Evolutionary conservation across 2,329 filamentous ascomycete species (phyloP).

Genomic region (Alternaria triticina): DNA sequence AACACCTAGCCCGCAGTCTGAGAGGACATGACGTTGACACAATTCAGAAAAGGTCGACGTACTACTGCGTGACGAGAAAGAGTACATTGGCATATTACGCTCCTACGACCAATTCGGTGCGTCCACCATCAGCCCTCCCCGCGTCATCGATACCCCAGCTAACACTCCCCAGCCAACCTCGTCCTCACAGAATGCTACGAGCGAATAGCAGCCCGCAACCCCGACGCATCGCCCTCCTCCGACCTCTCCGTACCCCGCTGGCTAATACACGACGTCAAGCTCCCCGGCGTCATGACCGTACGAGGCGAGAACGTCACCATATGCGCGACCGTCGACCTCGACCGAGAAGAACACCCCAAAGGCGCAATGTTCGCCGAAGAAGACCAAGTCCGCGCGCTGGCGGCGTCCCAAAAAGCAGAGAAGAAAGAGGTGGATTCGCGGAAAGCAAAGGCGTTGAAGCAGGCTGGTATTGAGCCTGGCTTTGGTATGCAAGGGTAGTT

Average conservation of each 20-base stretch:
- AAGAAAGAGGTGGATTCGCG: constrained; percentile 62
- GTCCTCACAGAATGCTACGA: constrained; percentile 93
- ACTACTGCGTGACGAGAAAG: constrained; percentile 88
- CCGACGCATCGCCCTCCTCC: constrained; percentile 29
- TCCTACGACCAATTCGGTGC: constrained; percentile 98
- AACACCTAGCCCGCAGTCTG: constrained; percentile 2
- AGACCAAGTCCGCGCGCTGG: constrained; percentile 74
- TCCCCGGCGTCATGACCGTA: constrained; percentile 88
- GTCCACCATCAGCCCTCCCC: not conserved
- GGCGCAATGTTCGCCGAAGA: constrained; percentile 72
- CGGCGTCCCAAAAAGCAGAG: constrained; percentile 74
- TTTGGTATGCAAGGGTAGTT: constrained; percentile 74
- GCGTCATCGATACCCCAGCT: not conserved
- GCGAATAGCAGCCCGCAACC: constrained; percentile 74
- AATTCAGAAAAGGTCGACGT: constrained; percentile 88
- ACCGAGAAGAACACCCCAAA: constrained; percentile 89
- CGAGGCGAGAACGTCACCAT: constrained; percentile 96
- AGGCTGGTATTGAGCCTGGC: constrained; percentile 64
- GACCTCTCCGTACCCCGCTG: constrained; percentile 37
- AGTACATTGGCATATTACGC: constrained; percentile 88
- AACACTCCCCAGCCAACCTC: constrained; percentile 75
- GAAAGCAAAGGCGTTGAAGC: constrained; percentile 69
- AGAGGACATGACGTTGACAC: constrained; percentile 19
- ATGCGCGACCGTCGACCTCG: constrained; percentile 93
- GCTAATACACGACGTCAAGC: constrained; percentile 82